Evolutionary conservation across 306 rosid genomes (phyloP), one percentile per base, ranked within the genome.

Genomic region (Elaeagnus macrophylla): DNA sequence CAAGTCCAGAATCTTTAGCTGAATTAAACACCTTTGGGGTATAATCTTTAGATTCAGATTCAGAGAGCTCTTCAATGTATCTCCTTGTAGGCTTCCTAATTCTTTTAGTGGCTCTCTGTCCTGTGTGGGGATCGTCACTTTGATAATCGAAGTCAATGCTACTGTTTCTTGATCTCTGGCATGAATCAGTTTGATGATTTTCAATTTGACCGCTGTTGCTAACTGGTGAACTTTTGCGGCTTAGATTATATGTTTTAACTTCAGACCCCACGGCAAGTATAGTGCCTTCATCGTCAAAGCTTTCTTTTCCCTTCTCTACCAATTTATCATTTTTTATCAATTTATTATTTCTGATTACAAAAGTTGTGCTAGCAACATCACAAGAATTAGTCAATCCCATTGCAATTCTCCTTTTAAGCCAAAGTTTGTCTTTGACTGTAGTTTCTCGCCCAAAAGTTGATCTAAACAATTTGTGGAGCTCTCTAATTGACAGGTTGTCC

Each of bases 51-150:
- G 76, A 75, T 66, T 87, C 96, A 61, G 40, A 77, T 78, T 84
- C 93, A 53, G 99, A 87, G 61, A 84, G 85, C 68, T 91, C 99
- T 84, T 91, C 99, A 75, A 91, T 91, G 66, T 91, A 91, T 79
- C 99, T 77, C 76, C 59, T 87, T 7, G 99, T 91, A 59, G 99
- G 99, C 79, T 79, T 91, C 52, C 99, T 78, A 39, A 87, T 64
- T 77, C 99, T 83, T 81, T 91, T 91, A 3, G 61, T 85, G 69
- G 74, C 88, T 75, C 76, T 80, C 65, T 84, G 70, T 49, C 76
- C 85, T 32, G 49, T 36, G 18, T 53, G 75, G 46, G 63, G 71
- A 73, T 75, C 78, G 68, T 75, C 82, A 67, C 56, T 65, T 37
- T 70, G 82, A 70, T 60, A 61, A 59, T 77, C 83, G 71, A 66